Percentiles rank a stretch among this genome's conserved stretches.
These are phyloP conservation scores for Ilex asprella DNA, from an alignment of 257 asterid genomes.

Conservation along the genomic window DNA sequence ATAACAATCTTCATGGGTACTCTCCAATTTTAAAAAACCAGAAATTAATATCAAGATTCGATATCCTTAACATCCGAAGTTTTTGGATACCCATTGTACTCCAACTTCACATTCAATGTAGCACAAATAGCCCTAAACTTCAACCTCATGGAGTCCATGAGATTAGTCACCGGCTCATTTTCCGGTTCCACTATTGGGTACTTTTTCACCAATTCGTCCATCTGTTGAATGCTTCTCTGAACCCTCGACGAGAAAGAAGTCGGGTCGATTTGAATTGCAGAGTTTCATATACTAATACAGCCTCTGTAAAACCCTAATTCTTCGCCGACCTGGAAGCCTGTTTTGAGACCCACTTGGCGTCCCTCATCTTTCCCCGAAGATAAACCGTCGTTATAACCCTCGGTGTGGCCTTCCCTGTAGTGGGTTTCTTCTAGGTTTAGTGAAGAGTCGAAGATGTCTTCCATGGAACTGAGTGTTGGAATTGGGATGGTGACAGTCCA, in stretches of 20 bases:
- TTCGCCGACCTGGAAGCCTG: conserved; percentile 56
- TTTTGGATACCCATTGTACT: conserved; percentile 30
- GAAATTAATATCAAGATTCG: not conserved
- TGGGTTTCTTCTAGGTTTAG: conserved; percentile 49
- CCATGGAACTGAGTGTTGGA: conserved; percentile 4
- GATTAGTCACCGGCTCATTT: conserved; percentile 39
- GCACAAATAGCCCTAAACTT: conserved; percentile 51
- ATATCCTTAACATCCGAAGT: not conserved
- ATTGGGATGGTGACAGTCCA: too few species aligned
- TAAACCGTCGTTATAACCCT: conserved; percentile 54
- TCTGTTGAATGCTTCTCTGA: conserved; percentile 36
- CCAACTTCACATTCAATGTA: conserved; percentile 45
- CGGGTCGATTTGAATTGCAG: conserved; percentile 42
- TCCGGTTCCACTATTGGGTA: conserved; percentile 55
- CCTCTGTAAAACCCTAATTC: conserved; percentile 66
- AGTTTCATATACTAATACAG: conserved; percentile 44
- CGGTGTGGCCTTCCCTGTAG: conserved; percentile 42
- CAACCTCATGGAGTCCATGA: conserved; percentile 46
- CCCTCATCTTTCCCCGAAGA: conserved; percentile 54
- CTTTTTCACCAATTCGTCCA: conserved; percentile 43
- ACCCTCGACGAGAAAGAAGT: conserved; percentile 32
- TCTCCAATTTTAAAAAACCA: too few species aligned
- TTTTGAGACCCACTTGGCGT: conserved; percentile 45
- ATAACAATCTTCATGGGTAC: too few species aligned
- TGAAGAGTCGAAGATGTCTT: conserved; percentile 49